Evolutionary conservation across 768 basidiomycete genomes (phyloP).

Genomic region (Agrocybe pediades): DNA sequence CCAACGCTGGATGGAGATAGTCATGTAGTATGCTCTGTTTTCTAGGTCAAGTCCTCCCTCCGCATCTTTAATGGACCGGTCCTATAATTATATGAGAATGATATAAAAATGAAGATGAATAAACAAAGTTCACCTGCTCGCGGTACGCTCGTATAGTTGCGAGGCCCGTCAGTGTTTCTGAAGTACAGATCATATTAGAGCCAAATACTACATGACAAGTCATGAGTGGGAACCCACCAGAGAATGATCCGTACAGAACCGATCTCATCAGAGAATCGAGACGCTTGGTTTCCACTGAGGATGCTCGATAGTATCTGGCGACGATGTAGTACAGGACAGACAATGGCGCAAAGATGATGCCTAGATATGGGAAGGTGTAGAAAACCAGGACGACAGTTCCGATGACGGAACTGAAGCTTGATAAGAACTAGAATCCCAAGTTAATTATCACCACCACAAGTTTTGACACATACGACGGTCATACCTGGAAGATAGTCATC

Average conservation of each 20-base stretch:
- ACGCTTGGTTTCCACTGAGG: constrained; percentile 66
- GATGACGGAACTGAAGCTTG: constrained; percentile 37
- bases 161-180: constrained; percentile 65
- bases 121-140: constrained; percentile 41
- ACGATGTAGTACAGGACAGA: constrained; percentile 54
- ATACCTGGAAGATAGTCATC: constrained; percentile 47
- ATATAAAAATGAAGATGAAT: neutral
- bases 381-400: constrained; percentile 63
- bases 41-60: constrained; percentile 58
- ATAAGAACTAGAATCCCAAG: constrained; percentile 12
- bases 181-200: neutral
- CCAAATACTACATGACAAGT: neutral
- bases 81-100: constrained; percentile 25
- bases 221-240: constrained; percentile 36
- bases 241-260: constrained; percentile 55
- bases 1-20: constrained; percentile 68
- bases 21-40: constrained; percentile 68
- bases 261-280: constrained; percentile 66
- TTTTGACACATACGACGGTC: neutral
- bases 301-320: constrained; percentile 57
- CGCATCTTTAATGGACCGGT: constrained; percentile 50
- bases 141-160: constrained; percentile 65
- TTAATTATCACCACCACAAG: neutral
- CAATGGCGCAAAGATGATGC: constrained; percentile 62
- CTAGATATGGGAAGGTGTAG: constrained; percentile 69